Conservation (phyloP, 129 eudicot genomes). For the Sambucus nigra region DNA sequence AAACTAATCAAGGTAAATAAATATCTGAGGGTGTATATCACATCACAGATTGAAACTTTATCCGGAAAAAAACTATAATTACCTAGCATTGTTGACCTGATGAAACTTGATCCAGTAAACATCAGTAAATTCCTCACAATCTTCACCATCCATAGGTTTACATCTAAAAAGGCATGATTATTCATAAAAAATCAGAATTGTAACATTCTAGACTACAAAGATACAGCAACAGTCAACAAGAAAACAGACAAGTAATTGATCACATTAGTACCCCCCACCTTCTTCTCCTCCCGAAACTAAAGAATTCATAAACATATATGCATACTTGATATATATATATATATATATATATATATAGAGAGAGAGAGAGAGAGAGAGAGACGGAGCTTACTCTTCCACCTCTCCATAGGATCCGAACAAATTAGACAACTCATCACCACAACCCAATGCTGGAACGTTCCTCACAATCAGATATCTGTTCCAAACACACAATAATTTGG, state of each 20-base stretch:
- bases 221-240: neutral
- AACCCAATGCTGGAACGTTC: constrained; percentile 85
- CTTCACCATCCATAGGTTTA: constrained; percentile 94
- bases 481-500: neutral
- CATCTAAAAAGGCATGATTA: constrained; percentile 33
- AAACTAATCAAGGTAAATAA: neutral
- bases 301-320: neutral
- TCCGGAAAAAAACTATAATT: constrained; percentile 3
- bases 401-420: constrained; percentile 63
- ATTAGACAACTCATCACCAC: constrained; percentile 72
- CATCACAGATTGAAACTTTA: too few relatives aligned
- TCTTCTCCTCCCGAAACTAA: too few relatives aligned
- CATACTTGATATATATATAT: neutral
- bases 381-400: constrained; percentile 57
- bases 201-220: constrained; percentile 1
- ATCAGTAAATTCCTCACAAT: constrained; percentile 83
- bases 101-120: constrained; percentile 91
- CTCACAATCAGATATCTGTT: constrained; percentile 69
- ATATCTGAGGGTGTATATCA: too few relatives aligned
- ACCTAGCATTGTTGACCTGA: constrained; percentile 78
- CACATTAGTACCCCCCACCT: too few relatives aligned
- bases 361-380: neutral
- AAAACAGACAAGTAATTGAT: neutral
- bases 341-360: neutral
- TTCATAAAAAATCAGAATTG: neutral